phyloP scores from a whole-genome alignment of 2,329 filamentous ascomycete genomes.

The Teratosphaeria zuluensis region DNA sequence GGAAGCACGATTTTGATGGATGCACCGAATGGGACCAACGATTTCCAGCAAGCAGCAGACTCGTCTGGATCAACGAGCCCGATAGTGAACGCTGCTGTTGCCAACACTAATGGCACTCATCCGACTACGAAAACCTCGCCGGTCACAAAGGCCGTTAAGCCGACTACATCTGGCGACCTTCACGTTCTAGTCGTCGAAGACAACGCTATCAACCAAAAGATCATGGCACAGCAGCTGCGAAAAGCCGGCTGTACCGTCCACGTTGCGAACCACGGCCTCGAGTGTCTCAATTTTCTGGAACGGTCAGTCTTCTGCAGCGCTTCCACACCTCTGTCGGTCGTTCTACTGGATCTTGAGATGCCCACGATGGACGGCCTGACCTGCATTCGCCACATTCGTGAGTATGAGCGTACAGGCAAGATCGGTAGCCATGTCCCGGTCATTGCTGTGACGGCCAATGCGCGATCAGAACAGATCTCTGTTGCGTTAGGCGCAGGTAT shows the following conservation, averaged over 20 bases:
- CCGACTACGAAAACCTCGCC: background rate
- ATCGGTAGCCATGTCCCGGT: slow-evolving; percentile 31
- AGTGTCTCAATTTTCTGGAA: slow-evolving; percentile 22
- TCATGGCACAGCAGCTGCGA: slow-evolving; percentile 20
- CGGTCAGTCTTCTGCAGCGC: slow-evolving; percentile 14
- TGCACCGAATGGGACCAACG: background rate
- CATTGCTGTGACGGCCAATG: slow-evolving; percentile 27
- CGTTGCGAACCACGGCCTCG: slow-evolving; percentile 24
- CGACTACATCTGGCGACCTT: slow-evolving; percentile 4
- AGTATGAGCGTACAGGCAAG: slow-evolving; percentile 13
- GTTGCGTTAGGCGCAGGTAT: slow-evolving; percentile 24
- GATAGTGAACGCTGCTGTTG: background rate
- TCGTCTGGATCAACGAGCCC: background rate
- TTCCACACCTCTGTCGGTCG: slow-evolving; percentile 15
- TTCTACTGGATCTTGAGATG: slow-evolving; percentile 27
- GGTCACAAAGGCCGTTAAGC: background rate
- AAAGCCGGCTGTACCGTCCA: slow-evolving; percentile 19
- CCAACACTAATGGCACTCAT: background rate
- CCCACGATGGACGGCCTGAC: slow-evolving; percentile 25
- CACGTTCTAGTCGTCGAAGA: slow-evolving; percentile 25
- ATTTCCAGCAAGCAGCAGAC: background rate
- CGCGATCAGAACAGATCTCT: slow-evolving; percentile 23
- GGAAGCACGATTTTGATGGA: slow-evolving; percentile 8
- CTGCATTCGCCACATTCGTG: slow-evolving; percentile 22
- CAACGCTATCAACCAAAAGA: slow-evolving; percentile 26